Base-by-base conservation (phyloP, 2,329 filamentous ascomycete genomes). In the Calonectria hawksworthii region DNA sequence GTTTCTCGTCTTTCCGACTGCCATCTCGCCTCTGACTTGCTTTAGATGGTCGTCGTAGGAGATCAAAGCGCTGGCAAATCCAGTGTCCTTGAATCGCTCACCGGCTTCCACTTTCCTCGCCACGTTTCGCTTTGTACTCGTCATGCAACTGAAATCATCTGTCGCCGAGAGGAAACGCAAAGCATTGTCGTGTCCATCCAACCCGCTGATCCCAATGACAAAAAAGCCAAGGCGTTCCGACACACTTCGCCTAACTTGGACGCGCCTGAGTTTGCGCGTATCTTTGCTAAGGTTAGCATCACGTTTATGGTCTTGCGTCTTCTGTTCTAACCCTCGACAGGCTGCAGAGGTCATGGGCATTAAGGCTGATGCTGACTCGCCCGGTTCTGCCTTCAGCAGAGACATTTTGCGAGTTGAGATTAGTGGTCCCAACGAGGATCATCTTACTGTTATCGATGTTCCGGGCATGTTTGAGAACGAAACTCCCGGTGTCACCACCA, bases 31-130 rank as follows among this genome's bases (percentile, higher is more conserved):
- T 0, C 7, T 56, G 14, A 32, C 2, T 32, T 78, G 36, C 65
- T n/a, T n/a, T 90, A 94, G 86, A 94, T 97, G 78, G 94, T 94
- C 44, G 95, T 96, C 10, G 94, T 96, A 13, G 95, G 95, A 75
- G 95, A 95, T 78, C 95, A 97, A 82, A 96, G 94, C 0, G 95
- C 94, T 54, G 95, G 95, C 80, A 98, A 98, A 87, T 95, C 93
- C 83, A 96, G 94, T 1, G 93, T 97, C 23, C 87, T 97, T 36
- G 94, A 97, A 82, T 96, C 86, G 23, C 75, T 90, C 38, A 90
- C 88, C 0, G 87, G 87, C 0, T 88, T 90, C 41, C 84, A 85
- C 0, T 89, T 90, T 50, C 88, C 89, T 6, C 84, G 87, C 1
- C 84, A 79, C 0, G 83, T 83, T 0, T 86, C 83, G 0, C 85